Evolutionary conservation across 1,284 basidiomycete genomes (phyloP).

Genomic region (Marasmius sp.): DNA sequence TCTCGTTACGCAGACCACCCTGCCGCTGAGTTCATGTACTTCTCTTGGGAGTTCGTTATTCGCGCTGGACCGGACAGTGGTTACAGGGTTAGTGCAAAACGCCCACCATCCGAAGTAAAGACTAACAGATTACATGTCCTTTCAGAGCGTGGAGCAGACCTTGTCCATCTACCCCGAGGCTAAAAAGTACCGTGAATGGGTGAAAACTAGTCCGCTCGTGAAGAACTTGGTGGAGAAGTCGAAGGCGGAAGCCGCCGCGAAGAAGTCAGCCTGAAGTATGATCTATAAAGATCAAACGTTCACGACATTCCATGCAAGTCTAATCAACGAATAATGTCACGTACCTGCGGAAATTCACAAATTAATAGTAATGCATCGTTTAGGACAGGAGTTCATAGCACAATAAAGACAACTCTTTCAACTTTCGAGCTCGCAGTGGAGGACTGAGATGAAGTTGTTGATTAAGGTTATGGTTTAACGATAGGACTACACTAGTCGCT

Average conservation of each 20-base stretch:
- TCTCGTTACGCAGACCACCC: slow-evolving; percentile 22
- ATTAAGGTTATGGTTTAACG: neutral
- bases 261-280: neutral
- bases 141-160: slow-evolving; percentile 20
- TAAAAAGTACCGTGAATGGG: slow-evolving; percentile 22
- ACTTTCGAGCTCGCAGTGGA: too few species aligned
- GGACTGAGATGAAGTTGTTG: too few species aligned
- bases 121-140: neutral
- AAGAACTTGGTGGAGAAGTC: slow-evolving; percentile 19
- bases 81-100: slow-evolving; percentile 18
- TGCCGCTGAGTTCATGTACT: slow-evolving; percentile 24
- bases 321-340: too few species aligned
- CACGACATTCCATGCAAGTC: neutral
- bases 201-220: slow-evolving; percentile 21
- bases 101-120: neutral
- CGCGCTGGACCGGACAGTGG: slow-evolving; percentile 27
- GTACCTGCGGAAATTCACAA: too few species aligned
- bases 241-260: slow-evolving; percentile 14
- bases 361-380: too few species aligned
- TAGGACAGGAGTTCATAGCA: too few species aligned
- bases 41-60: slow-evolving; percentile 26
- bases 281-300: neutral
- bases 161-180: slow-evolving; percentile 15
- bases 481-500: neutral
- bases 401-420: too few species aligned